Conservation (phyloP, 805 yeast genomes). For the Hanseniaspora meyeri region DNA sequence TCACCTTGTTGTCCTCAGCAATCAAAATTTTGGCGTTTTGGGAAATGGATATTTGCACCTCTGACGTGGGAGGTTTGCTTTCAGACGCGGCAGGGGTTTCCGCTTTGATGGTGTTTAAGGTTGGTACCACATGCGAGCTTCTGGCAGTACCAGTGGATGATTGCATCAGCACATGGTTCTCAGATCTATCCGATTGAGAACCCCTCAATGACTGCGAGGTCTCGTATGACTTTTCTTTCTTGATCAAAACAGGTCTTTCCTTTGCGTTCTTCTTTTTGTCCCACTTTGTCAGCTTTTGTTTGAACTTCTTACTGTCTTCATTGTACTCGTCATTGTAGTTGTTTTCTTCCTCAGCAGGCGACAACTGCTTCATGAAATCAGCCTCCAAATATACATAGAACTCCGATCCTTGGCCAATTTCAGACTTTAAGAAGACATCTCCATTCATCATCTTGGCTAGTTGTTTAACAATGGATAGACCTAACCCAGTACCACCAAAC, state of each 20-base stretch:
- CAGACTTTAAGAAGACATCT: constrained; percentile 58
- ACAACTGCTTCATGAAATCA: constrained; percentile 36
- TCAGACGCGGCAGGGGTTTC: neutral
- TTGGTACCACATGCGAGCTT: constrained; percentile 18
- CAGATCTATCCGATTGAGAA: constrained; percentile 15
- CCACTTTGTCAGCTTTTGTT: neutral
- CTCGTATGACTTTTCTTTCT: constrained; percentile 7
- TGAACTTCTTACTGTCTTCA: constrained; percentile 32
- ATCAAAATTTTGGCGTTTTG: constrained; percentile 44
- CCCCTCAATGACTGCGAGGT: neutral
- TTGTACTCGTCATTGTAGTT: constrained; percentile 61
- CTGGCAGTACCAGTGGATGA: constrained; percentile 31
- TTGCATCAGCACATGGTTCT: constrained; percentile 17
- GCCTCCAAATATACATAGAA: constrained; percentile 72
- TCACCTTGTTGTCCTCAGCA: constrained; percentile 88
- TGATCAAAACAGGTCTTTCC: neutral
- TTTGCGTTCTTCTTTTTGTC: neutral
- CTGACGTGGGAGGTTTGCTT: too few relatives aligned
- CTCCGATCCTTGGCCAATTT: constrained; percentile 70
- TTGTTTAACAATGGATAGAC: constrained; percentile 79
- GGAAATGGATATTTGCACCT: constrained; percentile 17
- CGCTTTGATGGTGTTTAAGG: neutral
- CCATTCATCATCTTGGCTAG: constrained; percentile 87
- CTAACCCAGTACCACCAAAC: constrained; percentile 93
- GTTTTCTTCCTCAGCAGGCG: constrained; percentile 26